Evolutionary conservation across 352 stramenopile species (phyloP), one percentile per base, ranked within the genome.

Genomic region (Pythium vanterpoolii): DNA sequence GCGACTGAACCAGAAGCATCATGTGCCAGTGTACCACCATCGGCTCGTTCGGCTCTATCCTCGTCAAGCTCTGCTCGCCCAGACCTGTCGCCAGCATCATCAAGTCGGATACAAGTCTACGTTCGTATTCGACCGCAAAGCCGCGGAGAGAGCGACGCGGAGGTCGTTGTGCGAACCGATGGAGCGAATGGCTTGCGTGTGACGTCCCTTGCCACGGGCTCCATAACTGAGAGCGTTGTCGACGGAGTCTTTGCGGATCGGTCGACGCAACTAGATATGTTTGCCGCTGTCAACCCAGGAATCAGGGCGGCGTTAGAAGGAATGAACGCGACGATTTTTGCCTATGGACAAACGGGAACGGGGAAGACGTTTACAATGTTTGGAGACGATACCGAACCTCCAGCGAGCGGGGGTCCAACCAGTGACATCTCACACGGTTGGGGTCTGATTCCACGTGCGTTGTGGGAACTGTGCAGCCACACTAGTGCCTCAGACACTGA

Each of bases 311-410:
- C 79, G 2, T 49, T 98, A 16, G 71, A 87, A 23, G 90, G 90
- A 18, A 95, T 86, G 53, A 98, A 97, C 58, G 82, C 83, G 7
- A 98, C 89, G 3, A 73, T 98, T 14, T 97, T 98, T 52, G 87
- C 86, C 1, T 98, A 98, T 54, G 90, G 92, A 10, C 86, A 95
- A 60, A 98, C 91, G 0, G 88, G 87, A 2, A 93, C 86, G 5
- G 93, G 91, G 7, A 98, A 98, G 60, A 97, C 92, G 0, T 83
- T 97, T 67, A 98, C 91, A 18, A 90, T 98, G 40, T 93, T 95
- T 50, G 92, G 92, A 2, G 69, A 75, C 36, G 72, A 83, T 33
- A 57, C 66, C 10, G 43, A 21, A 13, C 8, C 51, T 31, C 48
- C 18, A 4, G 24, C 13, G 18, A 33, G 11, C 21, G 36, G 49